These are phyloP conservation scores for Fusarium mangiferae DNA, from an alignment of 2,329 filamentous ascomycete species.

Conservation along the genomic window DNA sequence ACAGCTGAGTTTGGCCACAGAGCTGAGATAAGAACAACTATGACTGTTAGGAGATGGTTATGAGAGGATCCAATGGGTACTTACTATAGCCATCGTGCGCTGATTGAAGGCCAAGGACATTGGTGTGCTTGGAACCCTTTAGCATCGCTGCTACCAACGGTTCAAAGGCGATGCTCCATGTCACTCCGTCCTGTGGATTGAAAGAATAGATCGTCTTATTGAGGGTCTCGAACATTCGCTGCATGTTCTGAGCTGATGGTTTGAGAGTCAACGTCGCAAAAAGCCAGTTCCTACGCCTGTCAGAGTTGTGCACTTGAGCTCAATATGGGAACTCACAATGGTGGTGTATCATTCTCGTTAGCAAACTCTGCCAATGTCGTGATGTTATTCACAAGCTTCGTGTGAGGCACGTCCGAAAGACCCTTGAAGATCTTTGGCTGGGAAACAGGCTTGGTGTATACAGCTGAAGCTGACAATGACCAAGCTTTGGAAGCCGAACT, in stretches of 20 bases:
- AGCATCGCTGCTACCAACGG: not conserved
- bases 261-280: not conserved
- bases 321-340: not conserved
- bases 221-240: not conserved
- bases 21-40: not conserved
- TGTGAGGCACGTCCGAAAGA: not conserved
- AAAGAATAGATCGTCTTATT: not conserved
- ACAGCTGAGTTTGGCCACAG: not conserved
- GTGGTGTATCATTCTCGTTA: not conserved
- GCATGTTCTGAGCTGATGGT: not conserved
- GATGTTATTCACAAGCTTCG: not conserved
- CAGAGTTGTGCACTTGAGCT: fast-evolving
- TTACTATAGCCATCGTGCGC: not conserved
- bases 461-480: not conserved
- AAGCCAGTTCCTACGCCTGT: not conserved
- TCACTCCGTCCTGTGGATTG: not conserved
- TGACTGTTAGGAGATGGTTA: fast-evolving
- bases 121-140: not conserved
- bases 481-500: not conserved
- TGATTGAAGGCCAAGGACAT: not conserved
- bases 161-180: not conserved
- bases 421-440: not conserved
- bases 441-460: not conserved
- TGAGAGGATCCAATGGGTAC: fast-evolving
- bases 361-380: not conserved